phyloP scores from a whole-genome alignment of 331 rosid genomes.

The Cydonia oblonga region DNA sequence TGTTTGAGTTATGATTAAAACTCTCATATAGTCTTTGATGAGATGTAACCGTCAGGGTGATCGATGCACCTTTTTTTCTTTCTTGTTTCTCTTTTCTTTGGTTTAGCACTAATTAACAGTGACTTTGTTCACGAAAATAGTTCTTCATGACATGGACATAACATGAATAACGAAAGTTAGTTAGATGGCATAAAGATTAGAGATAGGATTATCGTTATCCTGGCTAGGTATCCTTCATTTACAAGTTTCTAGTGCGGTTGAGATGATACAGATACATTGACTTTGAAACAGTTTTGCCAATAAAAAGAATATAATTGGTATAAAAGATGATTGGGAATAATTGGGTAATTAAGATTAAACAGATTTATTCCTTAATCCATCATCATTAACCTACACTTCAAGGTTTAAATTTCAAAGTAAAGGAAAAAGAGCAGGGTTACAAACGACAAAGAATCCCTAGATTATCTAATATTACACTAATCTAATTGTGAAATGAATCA shows the following conservation, averaged over 20 bases:
- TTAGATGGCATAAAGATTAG: not conserved
- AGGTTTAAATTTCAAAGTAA: not conserved
- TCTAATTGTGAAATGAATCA: not conserved
- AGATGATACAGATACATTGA: slow-evolving; percentile 37
- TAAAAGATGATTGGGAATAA: slow-evolving; percentile 28
- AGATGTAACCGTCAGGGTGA: slow-evolving; percentile 7
- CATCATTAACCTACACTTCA: not conserved
- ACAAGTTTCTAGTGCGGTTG: slow-evolving; percentile 24
- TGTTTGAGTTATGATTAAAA: slow-evolving; percentile 16
- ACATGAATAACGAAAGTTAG: not conserved
- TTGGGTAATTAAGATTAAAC: slow-evolving; percentile 20
- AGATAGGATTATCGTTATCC: not conserved
- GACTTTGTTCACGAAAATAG: not conserved
- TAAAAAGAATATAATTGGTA: slow-evolving; percentile 16
- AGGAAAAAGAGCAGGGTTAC: slow-evolving; percentile 12
- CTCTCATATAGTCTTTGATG: not conserved
- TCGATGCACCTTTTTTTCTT: not conserved
- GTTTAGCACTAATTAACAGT: not conserved
- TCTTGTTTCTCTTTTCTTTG: not conserved
- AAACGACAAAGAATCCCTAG: slow-evolving; percentile 9
- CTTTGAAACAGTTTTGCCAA: slow-evolving; percentile 19
- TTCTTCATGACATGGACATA: not conserved
- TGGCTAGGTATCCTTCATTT: slow-evolving; percentile 13
- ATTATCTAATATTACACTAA: not conserved
- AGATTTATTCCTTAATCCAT: slow-evolving; percentile 10